These are phyloP conservation scores for Pythium brassicae DNA, from an alignment of 352 stramenopile genomes.

Conservation along the genomic window DNA sequence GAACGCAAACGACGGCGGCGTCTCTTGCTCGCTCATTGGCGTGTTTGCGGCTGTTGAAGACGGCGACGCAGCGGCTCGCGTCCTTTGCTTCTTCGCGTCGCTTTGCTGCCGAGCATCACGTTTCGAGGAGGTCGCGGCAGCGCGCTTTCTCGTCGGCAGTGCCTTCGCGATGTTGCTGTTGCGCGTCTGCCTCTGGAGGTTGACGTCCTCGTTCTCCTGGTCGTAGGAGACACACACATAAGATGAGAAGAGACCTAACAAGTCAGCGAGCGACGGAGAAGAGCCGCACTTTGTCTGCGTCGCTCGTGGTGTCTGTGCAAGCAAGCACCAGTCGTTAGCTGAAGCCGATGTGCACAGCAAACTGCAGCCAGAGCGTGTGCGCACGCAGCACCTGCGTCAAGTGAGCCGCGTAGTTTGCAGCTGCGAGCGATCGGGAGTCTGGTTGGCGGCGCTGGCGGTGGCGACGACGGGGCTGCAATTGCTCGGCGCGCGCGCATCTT, in stretches of 20 bases:
- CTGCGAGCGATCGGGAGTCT: not conserved
- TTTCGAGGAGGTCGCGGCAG: not conserved
- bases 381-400: not conserved
- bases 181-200: not conserved
- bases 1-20: conserved; percentile 48
- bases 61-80: no score
- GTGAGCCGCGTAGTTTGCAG: not conserved
- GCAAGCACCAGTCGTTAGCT: no score
- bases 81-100: conserved; percentile 3
- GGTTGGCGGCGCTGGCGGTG: not conserved
- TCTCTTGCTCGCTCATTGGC: conserved; percentile 23
- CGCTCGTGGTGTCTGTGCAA: not conserved
- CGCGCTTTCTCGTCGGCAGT: not conserved
- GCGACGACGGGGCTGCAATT: not conserved
- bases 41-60: not conserved
- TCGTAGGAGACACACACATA: not conserved
- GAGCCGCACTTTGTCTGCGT: not conserved
- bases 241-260: no score
- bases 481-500: not conserved
- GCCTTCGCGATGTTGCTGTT: not conserved
- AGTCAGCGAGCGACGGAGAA: no score
- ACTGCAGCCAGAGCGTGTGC: not conserved
- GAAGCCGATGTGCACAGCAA: no score
- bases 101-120: no score
- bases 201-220: conserved; percentile 1